A percentile compares a stretch with the other conserved stretches of the same genome.
Evolutionary conservation across 768 basidiomycete genomes (phyloP).

Genomic region (Boletus reticulatus): DNA sequence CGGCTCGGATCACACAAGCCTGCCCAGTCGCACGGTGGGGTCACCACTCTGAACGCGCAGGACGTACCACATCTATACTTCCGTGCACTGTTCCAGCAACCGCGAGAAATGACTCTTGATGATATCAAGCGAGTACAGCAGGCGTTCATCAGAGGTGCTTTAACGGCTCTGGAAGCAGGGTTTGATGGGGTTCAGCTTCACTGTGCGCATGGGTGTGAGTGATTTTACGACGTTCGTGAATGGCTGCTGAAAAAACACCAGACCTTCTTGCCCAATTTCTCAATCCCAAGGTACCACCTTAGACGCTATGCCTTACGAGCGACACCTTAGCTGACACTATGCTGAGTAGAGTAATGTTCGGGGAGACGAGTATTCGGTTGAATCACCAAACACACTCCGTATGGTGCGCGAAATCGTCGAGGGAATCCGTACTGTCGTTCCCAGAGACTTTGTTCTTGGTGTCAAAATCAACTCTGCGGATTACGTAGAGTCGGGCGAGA

Average conservation of each 20-base stretch:
- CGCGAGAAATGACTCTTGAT: conserved; percentile 49
- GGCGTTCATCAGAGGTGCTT: conserved; percentile 66
- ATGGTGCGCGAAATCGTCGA: conserved; percentile 56
- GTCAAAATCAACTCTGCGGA: conserved; percentile 83
- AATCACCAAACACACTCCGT: conserved; percentile 44
- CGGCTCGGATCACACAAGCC: conserved; percentile 39
- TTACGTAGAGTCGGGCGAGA: conserved; percentile 44
- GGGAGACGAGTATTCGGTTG: conserved; percentile 56
- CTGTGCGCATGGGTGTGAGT: conserved; percentile 82
- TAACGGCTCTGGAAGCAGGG: conserved; percentile 59
- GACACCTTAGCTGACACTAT: conserved; percentile 14
- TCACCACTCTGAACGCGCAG: background rate
- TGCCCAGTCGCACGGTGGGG: conserved; percentile 4
- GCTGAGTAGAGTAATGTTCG: conserved; percentile 47
- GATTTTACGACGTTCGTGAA: background rate
- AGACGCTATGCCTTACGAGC: background rate
- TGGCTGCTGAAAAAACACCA: conserved; percentile 22
- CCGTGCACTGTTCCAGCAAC: conserved; percentile 58
- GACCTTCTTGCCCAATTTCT: conserved; percentile 81
- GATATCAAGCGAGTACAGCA: conserved; percentile 64
- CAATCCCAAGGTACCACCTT: conserved; percentile 55
- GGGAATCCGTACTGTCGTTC: conserved; percentile 52
- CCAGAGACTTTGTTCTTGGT: conserved; percentile 64
- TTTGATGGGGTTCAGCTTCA: conserved; percentile 90
- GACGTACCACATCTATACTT: conserved; percentile 28